These are phyloP conservation scores for Pichia scutulata DNA, from an alignment of 805 yeast species.

Conservation along the genomic window DNA sequence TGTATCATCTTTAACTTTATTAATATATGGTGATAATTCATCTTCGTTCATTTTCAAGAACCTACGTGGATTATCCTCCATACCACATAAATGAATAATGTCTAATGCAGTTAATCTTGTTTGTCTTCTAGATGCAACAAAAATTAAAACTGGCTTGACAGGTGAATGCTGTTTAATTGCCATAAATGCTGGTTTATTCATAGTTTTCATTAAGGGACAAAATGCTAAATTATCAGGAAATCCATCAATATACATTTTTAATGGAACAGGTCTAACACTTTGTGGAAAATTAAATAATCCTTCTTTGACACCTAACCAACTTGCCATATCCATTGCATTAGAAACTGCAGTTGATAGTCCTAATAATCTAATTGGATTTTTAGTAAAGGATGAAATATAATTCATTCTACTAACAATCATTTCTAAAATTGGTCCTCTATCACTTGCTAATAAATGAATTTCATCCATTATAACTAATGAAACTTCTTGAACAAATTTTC, in stretches of 20 bases:
- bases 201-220: conserved; percentile 78
- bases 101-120: conserved; percentile 76
- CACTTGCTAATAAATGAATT: conserved; percentile 75
- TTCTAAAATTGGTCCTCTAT: conserved; percentile 79
- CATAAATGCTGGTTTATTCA: conserved; percentile 86
- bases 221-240: conserved; percentile 76
- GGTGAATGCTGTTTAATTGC: conserved; percentile 92
- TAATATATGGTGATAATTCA: conserved; percentile 46
- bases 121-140: conserved; percentile 78
- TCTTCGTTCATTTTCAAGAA: conserved; percentile 59
- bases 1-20: conserved; percentile 74
- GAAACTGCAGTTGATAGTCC: conserved; percentile 86
- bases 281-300: conserved; percentile 77
- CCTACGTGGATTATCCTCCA: conserved; percentile 68
- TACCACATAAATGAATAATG: conserved; percentile 68
- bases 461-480: conserved; percentile 81
- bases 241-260: conserved; percentile 83
- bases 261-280: conserved; percentile 78
- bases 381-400: conserved; percentile 53
- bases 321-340: conserved; percentile 79
- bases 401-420: conserved; percentile 88
- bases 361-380: conserved; percentile 52
- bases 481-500: conserved; percentile 67
- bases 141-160: conserved; percentile 71
- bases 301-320: conserved; percentile 69